These are phyloP conservation scores for Trichoderma asperelloides DNA, from an alignment of 495 filamentous ascomycete genomes.

Conservation along the genomic window DNA sequence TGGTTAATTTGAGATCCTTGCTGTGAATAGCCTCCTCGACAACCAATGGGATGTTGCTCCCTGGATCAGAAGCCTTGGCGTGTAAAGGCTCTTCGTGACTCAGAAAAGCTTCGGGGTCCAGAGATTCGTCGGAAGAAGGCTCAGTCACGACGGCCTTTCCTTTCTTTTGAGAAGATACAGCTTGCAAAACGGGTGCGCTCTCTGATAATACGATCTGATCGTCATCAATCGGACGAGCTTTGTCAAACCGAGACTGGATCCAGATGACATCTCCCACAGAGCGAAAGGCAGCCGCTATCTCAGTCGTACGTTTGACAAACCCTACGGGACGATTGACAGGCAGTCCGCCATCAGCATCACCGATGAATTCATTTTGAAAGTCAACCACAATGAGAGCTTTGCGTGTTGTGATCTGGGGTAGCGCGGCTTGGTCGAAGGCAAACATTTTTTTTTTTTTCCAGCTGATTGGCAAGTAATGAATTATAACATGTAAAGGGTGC, in stretches of 20 bases:
- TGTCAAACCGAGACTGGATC: conserved; percentile 70
- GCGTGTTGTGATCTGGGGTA: conserved; percentile 52
- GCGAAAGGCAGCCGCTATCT: conserved; percentile 66
- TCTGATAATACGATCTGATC: conserved; percentile 38
- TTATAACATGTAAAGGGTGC: background rate
- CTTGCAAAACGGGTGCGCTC: conserved; percentile 11
- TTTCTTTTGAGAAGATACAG: background rate
- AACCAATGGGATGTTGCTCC: conserved; percentile 52
- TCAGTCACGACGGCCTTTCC: background rate
- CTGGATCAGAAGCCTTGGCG: conserved; percentile 38
- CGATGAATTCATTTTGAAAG: conserved; percentile 86
- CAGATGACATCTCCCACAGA: conserved; percentile 72
- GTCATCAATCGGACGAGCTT: conserved; percentile 44
- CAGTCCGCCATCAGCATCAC: conserved; percentile 52
- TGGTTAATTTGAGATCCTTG: conserved; percentile 62
- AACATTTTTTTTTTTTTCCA: conserved; percentile 33
- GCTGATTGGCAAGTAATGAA: background rate
- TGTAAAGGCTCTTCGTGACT: background rate
- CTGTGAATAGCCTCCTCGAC: conserved; percentile 48
- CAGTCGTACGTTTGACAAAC: conserved; percentile 57
- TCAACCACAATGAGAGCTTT: conserved; percentile 81
- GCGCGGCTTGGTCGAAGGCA: conserved; percentile 33
- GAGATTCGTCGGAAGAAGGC: conserved; percentile 11
- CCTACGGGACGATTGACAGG: conserved; percentile 54
- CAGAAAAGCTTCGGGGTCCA: conserved; percentile 25